A percentile compares a stretch with the other conserved stretches of the same genome.
These are phyloP conservation scores for Rhynchosporium graminicola DNA, from an alignment of 2,329 filamentous ascomycete genomes.

Conservation along the genomic window DNA sequence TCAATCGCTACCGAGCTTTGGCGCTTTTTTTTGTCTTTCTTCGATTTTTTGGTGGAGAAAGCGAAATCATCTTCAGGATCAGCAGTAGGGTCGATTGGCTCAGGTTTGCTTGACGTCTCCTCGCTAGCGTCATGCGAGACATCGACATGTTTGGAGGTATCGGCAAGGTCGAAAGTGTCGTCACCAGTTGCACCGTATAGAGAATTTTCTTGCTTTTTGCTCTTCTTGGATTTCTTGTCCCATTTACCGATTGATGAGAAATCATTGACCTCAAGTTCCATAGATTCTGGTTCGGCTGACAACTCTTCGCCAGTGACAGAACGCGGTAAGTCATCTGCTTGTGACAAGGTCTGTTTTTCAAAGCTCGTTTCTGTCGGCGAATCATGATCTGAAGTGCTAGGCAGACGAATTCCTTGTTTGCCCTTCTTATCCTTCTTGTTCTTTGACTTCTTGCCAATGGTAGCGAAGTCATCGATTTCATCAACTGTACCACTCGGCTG, in stretches of 20 bases:
- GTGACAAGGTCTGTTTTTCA: neutral
- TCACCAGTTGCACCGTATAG: constrained; percentile 13
- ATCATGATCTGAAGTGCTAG: constrained; percentile 5
- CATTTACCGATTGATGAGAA: constrained; percentile 20
- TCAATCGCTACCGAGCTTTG: constrained; percentile 8
- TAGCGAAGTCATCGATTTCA: constrained; percentile 26
- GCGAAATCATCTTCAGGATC: constrained; percentile 21
- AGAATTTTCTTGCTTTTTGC: constrained; percentile 25
- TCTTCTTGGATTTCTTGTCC: constrained; percentile 34
- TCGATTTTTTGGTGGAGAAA: constrained; percentile 39
- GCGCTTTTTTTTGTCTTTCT: constrained; percentile 43
- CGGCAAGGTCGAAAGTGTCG: neutral
- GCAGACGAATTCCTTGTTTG: constrained; percentile 22
- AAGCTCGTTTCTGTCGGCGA: neutral
- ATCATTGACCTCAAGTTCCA: constrained; percentile 26
- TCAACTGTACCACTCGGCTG: constrained; percentile 12
- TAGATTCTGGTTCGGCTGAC: constrained; percentile 12
- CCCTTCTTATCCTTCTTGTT: constrained; percentile 35
- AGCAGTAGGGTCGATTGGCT: constrained; percentile 8
- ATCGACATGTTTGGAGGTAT: constrained; percentile 13
- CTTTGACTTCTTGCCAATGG: constrained; percentile 28
- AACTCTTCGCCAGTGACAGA: neutral
- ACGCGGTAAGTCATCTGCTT: neutral
- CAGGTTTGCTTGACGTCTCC: neutral
- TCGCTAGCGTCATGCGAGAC: neutral